Percentiles rank a stretch among this genome's conserved stretches.
These are phyloP conservation scores for Basidiobolus meristosporus DNA, from an alignment of 371 early-diverging fungal species.

Conservation along the genomic window DNA sequence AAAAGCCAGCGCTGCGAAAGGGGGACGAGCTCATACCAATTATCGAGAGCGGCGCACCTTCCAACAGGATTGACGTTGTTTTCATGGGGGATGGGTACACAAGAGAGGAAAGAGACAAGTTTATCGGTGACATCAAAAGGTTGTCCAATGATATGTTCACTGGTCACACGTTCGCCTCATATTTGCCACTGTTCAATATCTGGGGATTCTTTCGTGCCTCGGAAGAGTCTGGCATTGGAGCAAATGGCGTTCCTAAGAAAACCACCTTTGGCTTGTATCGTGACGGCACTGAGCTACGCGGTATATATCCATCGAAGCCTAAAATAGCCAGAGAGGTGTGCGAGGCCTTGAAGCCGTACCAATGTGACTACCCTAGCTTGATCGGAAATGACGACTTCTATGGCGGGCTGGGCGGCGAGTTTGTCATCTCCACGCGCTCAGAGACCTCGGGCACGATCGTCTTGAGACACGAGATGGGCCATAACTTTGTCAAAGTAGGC, in stretches of 20 bases:
- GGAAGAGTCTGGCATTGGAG: conserved; percentile 26
- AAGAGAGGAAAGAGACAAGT: conserved; percentile 15
- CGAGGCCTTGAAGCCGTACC: conserved; percentile 15
- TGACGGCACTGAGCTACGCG: conserved; percentile 36
- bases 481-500: conserved; percentile 27
- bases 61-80: conserved; percentile 30
- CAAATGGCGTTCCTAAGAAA: conserved; percentile 15
- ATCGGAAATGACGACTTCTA: conserved; percentile 34
- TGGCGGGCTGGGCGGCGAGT: conserved; percentile 43
- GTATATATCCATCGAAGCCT: conserved; percentile 23
- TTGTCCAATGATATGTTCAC: conserved; percentile 31
- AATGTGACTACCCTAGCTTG: conserved; percentile 33
- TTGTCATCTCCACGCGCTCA: conserved; percentile 31
- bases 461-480: conserved; percentile 34
- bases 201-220: conserved; percentile 26
- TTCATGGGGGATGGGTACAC: conserved; percentile 48
- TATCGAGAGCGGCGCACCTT: conserved; percentile 18
- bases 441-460: conserved; percentile 28
- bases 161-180: conserved; percentile 21
- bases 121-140: conserved; percentile 25
- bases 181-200: conserved; percentile 29
- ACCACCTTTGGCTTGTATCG: conserved; percentile 32
- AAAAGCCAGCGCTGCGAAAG: too few relatives aligned
- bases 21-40: not conserved
- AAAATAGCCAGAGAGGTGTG: conserved; percentile 20